Evolutionary conservation across 2,329 filamentous ascomycete genomes (phyloP), one percentile per base, ranked within the genome.

Genomic region (Fusarium marasasianum): DNA sequence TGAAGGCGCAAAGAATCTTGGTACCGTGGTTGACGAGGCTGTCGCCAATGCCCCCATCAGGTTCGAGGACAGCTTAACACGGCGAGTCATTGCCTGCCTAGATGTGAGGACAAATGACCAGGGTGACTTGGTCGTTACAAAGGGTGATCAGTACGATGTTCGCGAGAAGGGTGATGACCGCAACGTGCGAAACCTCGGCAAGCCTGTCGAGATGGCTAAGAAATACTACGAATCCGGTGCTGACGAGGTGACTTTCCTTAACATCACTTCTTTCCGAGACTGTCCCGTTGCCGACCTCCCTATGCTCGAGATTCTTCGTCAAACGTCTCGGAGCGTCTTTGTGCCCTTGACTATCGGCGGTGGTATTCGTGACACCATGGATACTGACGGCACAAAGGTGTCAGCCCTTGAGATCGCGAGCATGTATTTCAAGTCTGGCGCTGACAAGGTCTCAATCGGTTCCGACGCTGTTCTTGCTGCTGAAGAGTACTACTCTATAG

Each of bases 101-200:
- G 96, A 99, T 80, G 96, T 99, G 57, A 93, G 96, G 48, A 91
- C 95, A 60, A 99, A 99, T 82, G 96, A 99, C 82, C 88, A 93
- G 69, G 96, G 96, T 40, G 96, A 99, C 82, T 87, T 99, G 15
- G 96, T 99, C 1, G 96, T 99, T 43, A 99, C 96, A 20, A 99
- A 99, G 84, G 96, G 96, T 65, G 96, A 99, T 83, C 96, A 98
- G 83, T 99, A 99, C 85, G 96, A 99, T 79, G 96, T 99, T 12
- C 93, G 96, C 38, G 96, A 98, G 80, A 98, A 98, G 84, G 86
- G 87, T 29, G 87, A 85, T 20, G 86, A 87, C 65, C 87, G 89
- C 62, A 81, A 81, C 76, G 95, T 99, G 41, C 91, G 96, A 73
- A 99, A 99, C 82, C 88, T 99, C 8, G 96, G 96, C 74, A 99